Conservation (phyloP, 2,329 filamentous ascomycete genomes). For the Fusarium compactum region DNA sequence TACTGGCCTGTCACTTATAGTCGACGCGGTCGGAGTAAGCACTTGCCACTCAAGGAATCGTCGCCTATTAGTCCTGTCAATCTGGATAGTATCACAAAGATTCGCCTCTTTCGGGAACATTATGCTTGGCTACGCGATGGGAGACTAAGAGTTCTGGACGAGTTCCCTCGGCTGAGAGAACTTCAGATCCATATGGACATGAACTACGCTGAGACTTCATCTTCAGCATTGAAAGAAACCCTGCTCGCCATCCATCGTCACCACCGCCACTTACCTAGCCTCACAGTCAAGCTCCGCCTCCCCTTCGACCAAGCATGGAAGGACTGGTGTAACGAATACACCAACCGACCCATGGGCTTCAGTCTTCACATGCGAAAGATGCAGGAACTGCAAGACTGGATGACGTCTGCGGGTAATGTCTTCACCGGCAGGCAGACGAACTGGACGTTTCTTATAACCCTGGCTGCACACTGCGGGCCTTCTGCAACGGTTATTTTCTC, state of each 20-base stretch:
- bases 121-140: not conserved
- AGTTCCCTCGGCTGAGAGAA: conserved; percentile 19
- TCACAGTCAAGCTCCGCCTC: not conserved
- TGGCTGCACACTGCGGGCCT: not conserved
- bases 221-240: not conserved
- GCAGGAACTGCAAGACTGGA: conserved; percentile 12
- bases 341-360: not conserved
- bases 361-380: conserved; percentile 25
- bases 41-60: not conserved
- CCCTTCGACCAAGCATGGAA: not conserved
- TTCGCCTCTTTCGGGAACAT: conserved; percentile 4
- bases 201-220: not conserved
- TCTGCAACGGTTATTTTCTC: conserved; percentile 1
- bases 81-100: not conserved
- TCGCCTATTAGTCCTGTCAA: conserved; percentile 14
- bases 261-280: not conserved
- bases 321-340: conserved; percentile 7
- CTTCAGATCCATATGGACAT: conserved; percentile 14
- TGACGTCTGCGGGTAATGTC: not conserved
- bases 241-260: not conserved
- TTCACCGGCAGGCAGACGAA: conserved; percentile 3
- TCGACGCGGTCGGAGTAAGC: fast-evolving
- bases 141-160: conserved; percentile 2
- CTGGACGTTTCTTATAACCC: conserved; percentile 23
- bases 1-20: conserved; percentile 8